These are phyloP conservation scores for Pulveroboletus sp. DNA, from an alignment of 1,284 basidiomycete species.

Conservation along the genomic window DNA sequence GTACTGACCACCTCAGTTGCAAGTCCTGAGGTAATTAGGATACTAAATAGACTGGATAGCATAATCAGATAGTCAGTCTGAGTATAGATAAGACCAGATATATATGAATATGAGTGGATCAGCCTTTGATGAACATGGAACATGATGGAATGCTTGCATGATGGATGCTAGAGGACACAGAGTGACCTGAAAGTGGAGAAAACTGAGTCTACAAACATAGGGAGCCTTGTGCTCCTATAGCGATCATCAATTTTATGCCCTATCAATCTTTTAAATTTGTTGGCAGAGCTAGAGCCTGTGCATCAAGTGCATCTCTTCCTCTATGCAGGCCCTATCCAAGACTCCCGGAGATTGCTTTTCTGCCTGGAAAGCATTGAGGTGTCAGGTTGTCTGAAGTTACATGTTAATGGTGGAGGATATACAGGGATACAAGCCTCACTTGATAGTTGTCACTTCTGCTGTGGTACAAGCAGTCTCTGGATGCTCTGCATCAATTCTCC, in stretches of 20 bases:
- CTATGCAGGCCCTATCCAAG: neutral
- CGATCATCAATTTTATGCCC: neutral
- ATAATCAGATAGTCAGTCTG: too few relatives aligned
- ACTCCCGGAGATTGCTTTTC: neutral
- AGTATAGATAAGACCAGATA: too few relatives aligned
- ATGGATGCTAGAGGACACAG: too few relatives aligned
- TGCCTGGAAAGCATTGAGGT: neutral
- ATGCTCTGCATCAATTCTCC: neutral
- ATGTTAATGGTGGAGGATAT: neutral
- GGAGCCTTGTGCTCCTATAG: too few relatives aligned
- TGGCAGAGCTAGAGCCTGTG: neutral
- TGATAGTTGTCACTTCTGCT: neutral
- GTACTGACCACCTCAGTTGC: too few relatives aligned
- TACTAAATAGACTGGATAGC: too few relatives aligned
- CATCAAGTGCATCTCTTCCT: neutral
- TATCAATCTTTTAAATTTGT: constrained; percentile 6
- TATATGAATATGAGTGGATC: too few relatives aligned
- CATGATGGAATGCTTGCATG: too few relatives aligned
- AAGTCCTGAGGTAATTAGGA: too few relatives aligned
- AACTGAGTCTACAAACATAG: too few relatives aligned
- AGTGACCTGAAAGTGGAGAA: too few relatives aligned
- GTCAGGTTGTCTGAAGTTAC: neutral
- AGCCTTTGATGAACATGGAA: too few relatives aligned
- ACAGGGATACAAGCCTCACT: neutral
- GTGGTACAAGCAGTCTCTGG: neutral